phyloP scores from a whole-genome alignment of 768 basidiomycete species.

The Rhodotorula taiwanensis region DNA sequence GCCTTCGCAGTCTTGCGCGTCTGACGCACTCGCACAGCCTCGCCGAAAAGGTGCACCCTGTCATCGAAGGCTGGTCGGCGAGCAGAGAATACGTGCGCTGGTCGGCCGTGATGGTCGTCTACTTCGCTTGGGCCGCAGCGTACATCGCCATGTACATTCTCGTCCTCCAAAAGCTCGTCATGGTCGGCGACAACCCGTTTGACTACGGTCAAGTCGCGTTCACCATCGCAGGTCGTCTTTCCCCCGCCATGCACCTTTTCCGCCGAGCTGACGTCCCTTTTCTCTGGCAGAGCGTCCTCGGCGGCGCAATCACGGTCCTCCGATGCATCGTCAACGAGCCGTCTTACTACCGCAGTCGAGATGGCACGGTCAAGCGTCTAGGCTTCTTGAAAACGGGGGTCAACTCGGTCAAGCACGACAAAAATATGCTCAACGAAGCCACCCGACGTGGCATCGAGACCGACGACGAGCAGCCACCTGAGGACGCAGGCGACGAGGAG shows the following conservation, averaged over 20 bases:
- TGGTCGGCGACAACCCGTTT: slow-evolving; percentile 17
- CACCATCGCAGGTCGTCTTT: neutral
- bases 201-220: slow-evolving; percentile 17
- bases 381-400: too few relatives aligned
- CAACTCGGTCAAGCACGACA: too few relatives aligned
- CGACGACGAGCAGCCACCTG: too few relatives aligned
- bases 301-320: neutral
- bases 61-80: neutral
- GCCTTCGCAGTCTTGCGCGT: neutral
- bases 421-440: too few relatives aligned
- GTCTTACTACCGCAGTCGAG: too few relatives aligned
- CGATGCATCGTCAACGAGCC: too few relatives aligned
- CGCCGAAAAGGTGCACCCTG: neutral
- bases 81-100: neutral
- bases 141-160: neutral
- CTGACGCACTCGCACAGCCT: neutral
- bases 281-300: neutral
- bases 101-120: neutral
- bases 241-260: neutral
- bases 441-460: too few relatives aligned
- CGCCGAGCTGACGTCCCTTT: neutral
- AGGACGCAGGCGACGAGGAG: too few relatives aligned
- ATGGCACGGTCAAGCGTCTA: too few relatives aligned
- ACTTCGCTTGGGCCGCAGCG: neutral
- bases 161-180: neutral